These are phyloP conservation scores for Dendrobium catenatum DNA, from an alignment of 106 monocot genomes.

Conservation along the genomic window DNA sequence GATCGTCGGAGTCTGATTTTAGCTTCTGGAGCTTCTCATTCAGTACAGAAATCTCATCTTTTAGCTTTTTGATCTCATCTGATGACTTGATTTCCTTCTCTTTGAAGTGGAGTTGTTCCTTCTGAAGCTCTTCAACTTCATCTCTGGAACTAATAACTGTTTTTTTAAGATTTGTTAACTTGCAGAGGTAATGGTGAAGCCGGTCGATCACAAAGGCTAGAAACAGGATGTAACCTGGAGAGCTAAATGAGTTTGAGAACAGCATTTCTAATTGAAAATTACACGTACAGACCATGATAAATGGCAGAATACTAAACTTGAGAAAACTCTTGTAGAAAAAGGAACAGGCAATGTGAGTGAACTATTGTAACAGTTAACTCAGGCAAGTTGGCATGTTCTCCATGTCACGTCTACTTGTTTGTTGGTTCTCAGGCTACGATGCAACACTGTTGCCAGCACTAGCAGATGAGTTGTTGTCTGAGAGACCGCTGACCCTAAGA, in stretches of 20 bases:
- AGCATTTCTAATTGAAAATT: background rate
- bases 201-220: constrained; percentile 83
- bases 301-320: background rate
- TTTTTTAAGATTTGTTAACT: constrained; percentile 45
- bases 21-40: constrained; percentile 43
- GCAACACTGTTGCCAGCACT: too few relatives aligned
- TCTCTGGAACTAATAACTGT: constrained; percentile 31
- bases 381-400: too few relatives aligned
- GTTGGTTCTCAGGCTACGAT: too few relatives aligned
- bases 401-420: too few relatives aligned
- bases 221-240: constrained; percentile 80
- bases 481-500: too few relatives aligned
- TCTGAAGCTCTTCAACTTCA: constrained; percentile 56
- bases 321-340: too few relatives aligned
- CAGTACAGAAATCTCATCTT: constrained; percentile 34
- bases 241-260: background rate
- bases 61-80: constrained; percentile 37
- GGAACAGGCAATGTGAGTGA: too few relatives aligned
- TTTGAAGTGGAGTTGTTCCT: constrained; percentile 33
- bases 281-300: background rate
- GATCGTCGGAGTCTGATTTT: constrained; percentile 29
- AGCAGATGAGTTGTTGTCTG: too few relatives aligned
- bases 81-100: constrained; percentile 42
- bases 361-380: too few relatives aligned
- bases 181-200: constrained; percentile 64